Base-by-base conservation (phyloP, 345 rosid species). In the Ricinus communis region DNA sequence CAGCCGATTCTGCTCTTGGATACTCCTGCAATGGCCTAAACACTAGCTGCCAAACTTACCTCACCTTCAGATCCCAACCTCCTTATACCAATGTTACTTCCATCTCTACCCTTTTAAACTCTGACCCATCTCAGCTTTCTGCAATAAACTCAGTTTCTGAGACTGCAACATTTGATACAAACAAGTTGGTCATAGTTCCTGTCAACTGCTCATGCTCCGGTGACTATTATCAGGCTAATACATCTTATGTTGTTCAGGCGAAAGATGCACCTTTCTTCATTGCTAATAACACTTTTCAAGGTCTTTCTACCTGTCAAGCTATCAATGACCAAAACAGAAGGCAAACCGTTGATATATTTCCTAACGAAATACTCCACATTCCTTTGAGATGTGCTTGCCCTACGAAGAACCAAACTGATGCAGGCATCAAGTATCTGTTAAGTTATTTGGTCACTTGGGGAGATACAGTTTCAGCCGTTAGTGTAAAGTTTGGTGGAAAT, bases 271-370 rank as follows among this genome's bases (percentile, higher is more conserved):
- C 64, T 41, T 40, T 87, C 9, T 0, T 0, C 11, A 76, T 93
- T 53, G 96, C 96, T 4, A 89, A 85, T 33, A 46, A 81, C 57
- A 91, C 88, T 16, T 84, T 74, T 25, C 87, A 93, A 68, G 98
- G 91, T 14, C 85, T 93, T 25, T 85, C 97, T 2, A 93, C 92
- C 2, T 89, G 98, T 71, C 97, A 91, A 71, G 93, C 97, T 60
- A 28, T 93, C 65, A 74, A 68, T 76, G 74, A 67, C 53, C 85
- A 83, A 71, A 84, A 72, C 62, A 66, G 46, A 53, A 73, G 57
- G 36, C 22, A 55, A 0, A 45, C 88, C 13, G 21, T 12, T 0
- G 13, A 74, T 61, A 67, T 87, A 54, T 24, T 31, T 14, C 8
- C 67, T 21, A 91, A 90, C 25, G 66, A 67, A 30, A 78, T 71